Evolutionary conservation across 495 filamentous ascomycete genomes (phyloP).

Genomic region (Friedmanniomyces simplex): DNA sequence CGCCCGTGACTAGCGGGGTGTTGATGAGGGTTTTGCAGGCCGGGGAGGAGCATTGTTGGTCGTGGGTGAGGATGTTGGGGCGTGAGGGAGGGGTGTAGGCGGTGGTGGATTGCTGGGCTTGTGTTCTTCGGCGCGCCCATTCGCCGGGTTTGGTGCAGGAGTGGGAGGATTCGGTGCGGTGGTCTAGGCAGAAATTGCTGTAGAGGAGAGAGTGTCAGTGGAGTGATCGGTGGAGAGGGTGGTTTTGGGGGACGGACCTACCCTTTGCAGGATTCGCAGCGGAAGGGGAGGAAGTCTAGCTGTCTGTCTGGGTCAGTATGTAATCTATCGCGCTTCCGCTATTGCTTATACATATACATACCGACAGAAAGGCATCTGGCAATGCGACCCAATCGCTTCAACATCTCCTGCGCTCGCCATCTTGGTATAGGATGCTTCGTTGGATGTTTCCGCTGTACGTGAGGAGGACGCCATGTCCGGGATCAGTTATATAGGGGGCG

Average conservation of each 20-base stretch:
- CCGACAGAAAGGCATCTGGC: constrained; percentile 71
- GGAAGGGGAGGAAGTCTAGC: constrained; percentile 94
- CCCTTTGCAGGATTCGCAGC: constrained; percentile 74
- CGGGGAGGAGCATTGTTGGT: constrained; percentile 59
- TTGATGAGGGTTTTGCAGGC: constrained; percentile 79
- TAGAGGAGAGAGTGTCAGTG: neutral
- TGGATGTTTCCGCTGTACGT: constrained; percentile 24
- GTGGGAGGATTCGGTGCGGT: constrained; percentile 80
- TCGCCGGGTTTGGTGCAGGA: constrained; percentile 70
- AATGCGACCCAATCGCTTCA: constrained; percentile 78
- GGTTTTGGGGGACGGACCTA: constrained; percentile 9
- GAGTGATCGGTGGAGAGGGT: constrained; percentile 5
- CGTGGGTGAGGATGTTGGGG: constrained; percentile 49
- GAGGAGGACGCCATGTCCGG: constrained; percentile 29
- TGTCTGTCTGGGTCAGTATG: constrained; percentile 27
- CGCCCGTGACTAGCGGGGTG: constrained; percentile 63
- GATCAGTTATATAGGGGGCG: neutral
- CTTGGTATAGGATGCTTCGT: constrained; percentile 41
- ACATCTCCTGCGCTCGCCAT: constrained; percentile 60
- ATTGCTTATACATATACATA: constrained; percentile 26
- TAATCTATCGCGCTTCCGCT: neutral
- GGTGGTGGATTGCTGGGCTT: constrained; percentile 19
- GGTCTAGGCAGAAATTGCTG: constrained; percentile 85
- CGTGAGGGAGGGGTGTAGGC: constrained; percentile 27
- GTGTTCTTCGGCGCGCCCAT: constrained; percentile 65